phyloP scores from a whole-genome alignment of 352 stramenopile genomes.

The Globisporangium okanoganense region DNA sequence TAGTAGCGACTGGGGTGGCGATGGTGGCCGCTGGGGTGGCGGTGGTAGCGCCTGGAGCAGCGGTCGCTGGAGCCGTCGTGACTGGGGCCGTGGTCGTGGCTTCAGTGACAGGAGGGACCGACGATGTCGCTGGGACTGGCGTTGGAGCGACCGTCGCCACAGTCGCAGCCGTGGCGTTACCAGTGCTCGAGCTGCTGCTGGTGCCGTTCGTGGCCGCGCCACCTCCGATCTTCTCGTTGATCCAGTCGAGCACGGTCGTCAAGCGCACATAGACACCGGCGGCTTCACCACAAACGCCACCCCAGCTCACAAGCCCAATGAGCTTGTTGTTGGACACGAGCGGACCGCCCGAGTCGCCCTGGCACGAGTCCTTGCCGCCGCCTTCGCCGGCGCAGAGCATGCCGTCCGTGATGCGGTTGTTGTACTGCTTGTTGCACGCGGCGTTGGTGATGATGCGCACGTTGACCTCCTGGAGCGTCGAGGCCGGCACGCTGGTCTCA shows the following conservation, averaged over 20 bases:
- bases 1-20: not conserved
- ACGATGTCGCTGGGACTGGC: not conserved
- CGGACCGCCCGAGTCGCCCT: constrained; percentile 63
- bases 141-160: not conserved
- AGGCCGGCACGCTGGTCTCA: constrained; percentile 32
- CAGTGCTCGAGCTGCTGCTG: constrained; percentile 10
- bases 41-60: constrained; percentile 8
- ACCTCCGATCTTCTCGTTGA: constrained; percentile 44
- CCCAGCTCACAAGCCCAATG: constrained; percentile 69
- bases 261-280: constrained; percentile 58
- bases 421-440: constrained; percentile 55
- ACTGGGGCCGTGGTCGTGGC: constrained; percentile 1
- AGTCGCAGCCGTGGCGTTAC: constrained; percentile 8
- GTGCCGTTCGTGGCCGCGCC: constrained; percentile 15
- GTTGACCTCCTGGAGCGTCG: constrained; percentile 48
- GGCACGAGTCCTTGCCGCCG: constrained; percentile 51
- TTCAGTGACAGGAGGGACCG: constrained; percentile 3
- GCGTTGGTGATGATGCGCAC: constrained; percentile 52
- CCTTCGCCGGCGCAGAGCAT: constrained; percentile 62
- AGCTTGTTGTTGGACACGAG: constrained; percentile 49
- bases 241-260: constrained; percentile 46
- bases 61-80: constrained; percentile 16
- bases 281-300: constrained; percentile 43
- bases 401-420: constrained; percentile 46
- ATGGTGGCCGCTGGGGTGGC: not conserved